Evolutionary conservation across 2,329 filamentous ascomycete species (phyloP), one percentile per base, ranked within the genome.

Genomic region (Pestalotiopsis sp.): DNA sequence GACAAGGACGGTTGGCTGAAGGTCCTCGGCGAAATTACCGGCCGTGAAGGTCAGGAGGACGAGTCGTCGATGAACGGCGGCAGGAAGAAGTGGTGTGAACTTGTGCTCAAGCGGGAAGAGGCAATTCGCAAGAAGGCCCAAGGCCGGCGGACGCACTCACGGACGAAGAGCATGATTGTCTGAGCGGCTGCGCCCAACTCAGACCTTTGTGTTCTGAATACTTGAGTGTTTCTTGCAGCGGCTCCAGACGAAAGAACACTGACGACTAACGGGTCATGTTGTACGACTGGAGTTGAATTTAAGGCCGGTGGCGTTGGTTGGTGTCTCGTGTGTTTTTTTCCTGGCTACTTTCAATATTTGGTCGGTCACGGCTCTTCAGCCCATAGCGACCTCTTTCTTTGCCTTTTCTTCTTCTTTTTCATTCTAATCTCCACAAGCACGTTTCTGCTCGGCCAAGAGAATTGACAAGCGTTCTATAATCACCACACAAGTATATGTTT

Each of bases 1-100:
- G 92, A 96, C 77, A 99, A 98, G 82, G 93, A 97, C 60, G 92
- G 90, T 67, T 99, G 96, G 96, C 96, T 99, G 92, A 91, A 90
- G 78, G 92, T 94, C 14, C 88, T 99, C 25, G 87, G 87, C 3
- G 94, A 98, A 58, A 85, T 90, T 66, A 85, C 89, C 69, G 87
- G 88, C 45, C 88, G 89, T 56, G 82, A 85, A 68, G 84, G 85
- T 67, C 83, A 84, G 66, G 80, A 82, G 5, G 85, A 85, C 13
- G 86, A 87, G 57, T 85, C 84, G 31, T 72, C 73, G 52, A 75
- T 71, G 20, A 80, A 77, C n/a, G 76, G 80, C 67, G 79, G 82
- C 69, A 84, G 84, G 74, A 82, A 85, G 69, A 89, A 89, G 80
- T 92, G 90, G 90, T 92, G 89, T 75, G 90, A 92, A 70, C 79